phyloP scores from a whole-genome alignment of 352 stramenopile species.

The Phytopythium vexans region DNA sequence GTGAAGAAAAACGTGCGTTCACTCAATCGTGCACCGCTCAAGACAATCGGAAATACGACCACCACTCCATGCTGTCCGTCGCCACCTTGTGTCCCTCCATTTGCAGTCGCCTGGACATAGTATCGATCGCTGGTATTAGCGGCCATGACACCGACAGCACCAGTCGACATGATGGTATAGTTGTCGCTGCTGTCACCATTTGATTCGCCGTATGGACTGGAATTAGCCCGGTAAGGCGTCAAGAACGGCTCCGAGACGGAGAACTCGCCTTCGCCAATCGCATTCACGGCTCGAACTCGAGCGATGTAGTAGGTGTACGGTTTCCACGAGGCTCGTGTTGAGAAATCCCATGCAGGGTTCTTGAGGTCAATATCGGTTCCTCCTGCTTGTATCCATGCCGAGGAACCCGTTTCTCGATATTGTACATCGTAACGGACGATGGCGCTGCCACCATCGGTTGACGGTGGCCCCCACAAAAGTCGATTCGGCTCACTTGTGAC shows the following conservation, averaged over 20 bases:
- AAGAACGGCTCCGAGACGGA: conserved; percentile 28
- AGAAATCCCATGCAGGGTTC: conserved; percentile 6
- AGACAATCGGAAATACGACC: conserved; percentile 56
- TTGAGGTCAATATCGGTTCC: neutral
- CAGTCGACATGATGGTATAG: conserved; percentile 2
- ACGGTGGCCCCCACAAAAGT: conserved; percentile 35
- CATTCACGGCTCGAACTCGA: conserved; percentile 35
- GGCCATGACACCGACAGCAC: conserved; percentile 21
- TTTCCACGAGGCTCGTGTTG: conserved; percentile 2
- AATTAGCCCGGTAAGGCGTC: conserved; percentile 21
- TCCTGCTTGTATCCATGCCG: conserved; percentile 36
- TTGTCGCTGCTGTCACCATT: neutral
- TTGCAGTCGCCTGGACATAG: conserved; percentile 57
- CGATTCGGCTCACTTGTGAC: conserved; percentile 21
- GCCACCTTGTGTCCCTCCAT: conserved; percentile 29
- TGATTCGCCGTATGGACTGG: neutral
- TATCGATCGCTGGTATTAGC: conserved; percentile 52
- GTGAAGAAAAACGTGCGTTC: conserved; percentile 52
- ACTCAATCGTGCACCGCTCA: conserved; percentile 30
- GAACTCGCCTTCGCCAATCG: conserved; percentile 22
- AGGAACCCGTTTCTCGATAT: conserved; percentile 27
- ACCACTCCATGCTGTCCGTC: conserved; percentile 51
- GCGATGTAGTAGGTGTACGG: conserved; percentile 40
- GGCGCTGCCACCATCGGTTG: conserved; percentile 16
- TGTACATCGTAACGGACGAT: conserved; percentile 43